phyloP scores from a whole-genome alignment of 345 rosid species.

The Eucalyptus coolabah region DNA sequence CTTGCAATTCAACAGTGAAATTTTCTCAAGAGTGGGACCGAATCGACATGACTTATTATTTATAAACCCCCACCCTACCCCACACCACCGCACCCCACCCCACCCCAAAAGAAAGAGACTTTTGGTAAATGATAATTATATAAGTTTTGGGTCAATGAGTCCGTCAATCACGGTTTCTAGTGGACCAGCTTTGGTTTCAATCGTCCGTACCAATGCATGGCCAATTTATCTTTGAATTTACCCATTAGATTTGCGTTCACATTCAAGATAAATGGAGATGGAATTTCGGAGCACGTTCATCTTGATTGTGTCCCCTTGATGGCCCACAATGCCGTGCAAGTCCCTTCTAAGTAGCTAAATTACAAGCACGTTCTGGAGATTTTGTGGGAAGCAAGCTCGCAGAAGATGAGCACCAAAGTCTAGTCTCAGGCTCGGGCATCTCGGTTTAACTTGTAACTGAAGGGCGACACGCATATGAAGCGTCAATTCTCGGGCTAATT shows the following conservation, averaged over 20 bases:
- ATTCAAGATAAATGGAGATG: neutral
- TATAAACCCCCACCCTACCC: too few relatives aligned
- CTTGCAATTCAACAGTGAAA: neutral
- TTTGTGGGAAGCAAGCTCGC: neutral
- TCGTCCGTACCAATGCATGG: neutral
- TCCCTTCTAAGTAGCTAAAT: neutral
- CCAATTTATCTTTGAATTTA: neutral
- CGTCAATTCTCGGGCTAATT: neutral
- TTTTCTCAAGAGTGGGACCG: neutral
- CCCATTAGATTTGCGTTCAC: neutral
- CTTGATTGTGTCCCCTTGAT: neutral
- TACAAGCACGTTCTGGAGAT: neutral
- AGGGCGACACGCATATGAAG: neutral
- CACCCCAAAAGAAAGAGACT: neutral
- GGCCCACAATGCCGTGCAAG: neutral
- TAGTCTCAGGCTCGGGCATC: neutral
- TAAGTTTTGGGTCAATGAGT: neutral
- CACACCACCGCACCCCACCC: too few relatives aligned
- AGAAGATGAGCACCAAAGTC: neutral
- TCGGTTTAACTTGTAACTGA: neutral
- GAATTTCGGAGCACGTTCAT: neutral
- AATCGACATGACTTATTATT: neutral
- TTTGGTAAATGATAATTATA: too few relatives aligned
- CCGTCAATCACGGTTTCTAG: neutral
- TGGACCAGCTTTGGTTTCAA: neutral